Conservation (phyloP, 23 red algal genomes). For the Gracilaria domingensis region DNA sequence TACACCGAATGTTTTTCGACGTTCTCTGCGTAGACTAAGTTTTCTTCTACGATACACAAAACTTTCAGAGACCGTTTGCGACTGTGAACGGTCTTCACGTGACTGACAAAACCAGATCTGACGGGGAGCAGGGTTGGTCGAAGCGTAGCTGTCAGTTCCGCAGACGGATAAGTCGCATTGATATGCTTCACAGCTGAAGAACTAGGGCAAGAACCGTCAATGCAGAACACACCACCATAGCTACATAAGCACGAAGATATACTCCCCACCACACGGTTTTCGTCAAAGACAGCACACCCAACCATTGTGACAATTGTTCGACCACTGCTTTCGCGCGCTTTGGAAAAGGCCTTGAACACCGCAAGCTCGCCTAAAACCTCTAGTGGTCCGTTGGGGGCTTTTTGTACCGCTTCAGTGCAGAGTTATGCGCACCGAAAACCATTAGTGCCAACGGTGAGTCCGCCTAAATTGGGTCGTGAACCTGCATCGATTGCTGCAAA, state of each 20-base stretch:
- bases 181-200: constrained; percentile 45
- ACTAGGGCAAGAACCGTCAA: constrained; percentile 10
- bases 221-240: constrained; percentile 50
- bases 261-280: neutral
- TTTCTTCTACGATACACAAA: constrained; percentile 86
- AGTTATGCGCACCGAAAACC: neutral
- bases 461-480: neutral
- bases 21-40: constrained; percentile 66
- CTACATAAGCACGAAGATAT: constrained; percentile 28
- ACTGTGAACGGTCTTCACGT: constrained; percentile 78
- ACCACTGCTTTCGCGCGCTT: neutral
- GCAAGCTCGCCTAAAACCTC: neutral
- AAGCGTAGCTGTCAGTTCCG: constrained; percentile 47
- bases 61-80: constrained; percentile 59
- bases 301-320: constrained; percentile 7
- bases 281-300: neutral
- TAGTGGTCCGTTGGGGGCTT: neutral
- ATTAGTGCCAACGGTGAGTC: neutral
- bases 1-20: constrained; percentile 82
- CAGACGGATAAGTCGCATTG: constrained; percentile 54
- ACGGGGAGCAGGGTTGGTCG: constrained; percentile 76
- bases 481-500: neutral
- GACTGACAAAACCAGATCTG: constrained; percentile 76
- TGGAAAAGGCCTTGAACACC: no score
- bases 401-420: neutral